Evolutionary conservation across 2,329 filamentous ascomycete genomes (phyloP).

Genomic region (Fusarium abutilonis): DNA sequence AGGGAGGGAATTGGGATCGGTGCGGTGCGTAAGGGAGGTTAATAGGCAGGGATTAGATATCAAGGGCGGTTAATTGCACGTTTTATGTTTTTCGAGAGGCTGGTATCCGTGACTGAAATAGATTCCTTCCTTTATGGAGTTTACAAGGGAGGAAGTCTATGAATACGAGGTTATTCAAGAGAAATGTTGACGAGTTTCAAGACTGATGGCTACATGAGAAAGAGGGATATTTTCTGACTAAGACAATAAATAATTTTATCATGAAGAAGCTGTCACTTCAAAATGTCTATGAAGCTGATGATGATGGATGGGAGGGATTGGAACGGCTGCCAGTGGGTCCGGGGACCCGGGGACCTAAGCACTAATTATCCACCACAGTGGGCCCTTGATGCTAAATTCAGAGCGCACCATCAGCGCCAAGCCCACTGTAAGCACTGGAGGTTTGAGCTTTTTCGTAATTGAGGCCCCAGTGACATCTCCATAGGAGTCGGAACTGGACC

Average conservation of each 20-base stretch:
- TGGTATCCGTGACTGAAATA: constrained; percentile 25
- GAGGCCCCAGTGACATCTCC: constrained; percentile 23
- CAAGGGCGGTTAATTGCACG: constrained; percentile 25
- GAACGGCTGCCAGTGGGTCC: not conserved
- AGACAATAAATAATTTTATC: too few species aligned
- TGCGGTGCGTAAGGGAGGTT: constrained; percentile 19
- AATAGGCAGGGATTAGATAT: constrained; percentile 15
- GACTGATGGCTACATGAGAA: not conserved
- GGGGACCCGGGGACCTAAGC: not conserved
- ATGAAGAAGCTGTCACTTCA: too few species aligned
- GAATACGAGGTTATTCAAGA: constrained; percentile 14
- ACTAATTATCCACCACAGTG: constrained; percentile 8
- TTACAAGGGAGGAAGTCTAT: constrained; percentile 8
- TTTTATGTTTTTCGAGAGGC: constrained; percentile 12
- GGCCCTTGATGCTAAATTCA: constrained; percentile 32
- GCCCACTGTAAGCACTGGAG: constrained; percentile 27
- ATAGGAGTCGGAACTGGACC: not conserved
- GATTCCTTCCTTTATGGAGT: constrained; percentile 1
- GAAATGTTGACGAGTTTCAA: not conserved
- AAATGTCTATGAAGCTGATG: too few species aligned
- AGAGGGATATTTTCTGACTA: too few species aligned
- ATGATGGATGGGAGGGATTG: not conserved
- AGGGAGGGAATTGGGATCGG: constrained; percentile 75
- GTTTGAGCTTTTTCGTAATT: constrained; percentile 17
- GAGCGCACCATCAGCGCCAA: constrained; percentile 26